Conservation (phyloP, 1,139 yeast species). For the Eremothecium sinecaudum region DNA sequence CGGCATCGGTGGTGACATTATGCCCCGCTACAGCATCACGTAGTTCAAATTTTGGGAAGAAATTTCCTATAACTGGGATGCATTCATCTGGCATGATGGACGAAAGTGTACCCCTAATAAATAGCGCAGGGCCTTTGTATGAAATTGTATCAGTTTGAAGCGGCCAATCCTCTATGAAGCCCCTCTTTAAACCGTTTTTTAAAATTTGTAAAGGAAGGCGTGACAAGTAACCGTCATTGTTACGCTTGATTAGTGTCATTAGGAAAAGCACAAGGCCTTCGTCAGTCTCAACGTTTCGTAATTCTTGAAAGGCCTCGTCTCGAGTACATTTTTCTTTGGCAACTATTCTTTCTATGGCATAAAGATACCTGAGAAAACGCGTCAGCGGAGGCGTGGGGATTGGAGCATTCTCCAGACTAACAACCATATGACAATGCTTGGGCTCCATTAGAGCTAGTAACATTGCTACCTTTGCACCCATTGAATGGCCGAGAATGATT, state of each 20-base stretch:
- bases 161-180: slow-evolving; percentile 71
- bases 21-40: slow-evolving; percentile 79
- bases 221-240: slow-evolving; percentile 33
- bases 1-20: slow-evolving; percentile 81
- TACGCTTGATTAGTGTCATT: slow-evolving; percentile 40
- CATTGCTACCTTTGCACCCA: slow-evolving; percentile 97
- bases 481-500: slow-evolving; percentile 80
- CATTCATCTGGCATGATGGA: slow-evolving; percentile 80
- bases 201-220: slow-evolving; percentile 65
- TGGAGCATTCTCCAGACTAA: slow-evolving; percentile 89
- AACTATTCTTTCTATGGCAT: slow-evolving; percentile 10
- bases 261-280: slow-evolving; percentile 67
- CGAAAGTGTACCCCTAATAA: slow-evolving; percentile 72
- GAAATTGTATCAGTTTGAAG: slow-evolving; percentile 45
- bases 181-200: slow-evolving; percentile 53
- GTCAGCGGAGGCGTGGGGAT: slow-evolving; percentile 51
- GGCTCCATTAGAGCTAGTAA: slow-evolving; percentile 69
- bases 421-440: slow-evolving; percentile 49
- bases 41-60: slow-evolving; percentile 70
- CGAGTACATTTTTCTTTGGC: not conserved
- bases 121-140: slow-evolving; percentile 66
- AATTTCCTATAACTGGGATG: slow-evolving; percentile 61
- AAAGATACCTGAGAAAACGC: slow-evolving; percentile 58
- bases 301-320: slow-evolving; percentile 21
- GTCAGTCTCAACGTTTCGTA: slow-evolving; percentile 54